Base-by-base conservation (phyloP, 768 basidiomycete genomes). In the Coprinopsis strossmayeri region DNA sequence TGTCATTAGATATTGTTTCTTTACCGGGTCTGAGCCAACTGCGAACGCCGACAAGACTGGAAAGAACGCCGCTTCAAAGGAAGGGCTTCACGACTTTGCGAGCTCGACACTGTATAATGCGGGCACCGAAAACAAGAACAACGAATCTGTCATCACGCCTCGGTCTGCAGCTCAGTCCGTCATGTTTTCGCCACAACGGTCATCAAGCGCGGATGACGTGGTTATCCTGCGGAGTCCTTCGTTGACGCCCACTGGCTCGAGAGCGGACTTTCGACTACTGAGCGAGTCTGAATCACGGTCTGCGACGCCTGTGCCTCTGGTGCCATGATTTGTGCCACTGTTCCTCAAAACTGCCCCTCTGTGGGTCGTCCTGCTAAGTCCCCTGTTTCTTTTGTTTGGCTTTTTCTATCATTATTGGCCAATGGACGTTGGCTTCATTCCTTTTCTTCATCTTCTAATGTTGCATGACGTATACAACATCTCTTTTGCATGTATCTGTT, bases 1-100 rank as follows among this genome's bases (percentile, higher is more conserved):
- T 10, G 17, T 7, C 9, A 20, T 34, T 45, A 90, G 87, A 56
- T 89, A 84, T 63, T 90, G 87, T 68, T 90, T 89, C 66, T 90
- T 78, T 64, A 89, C 87, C 2, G 87, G 87, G 1, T 56, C 71
- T 2, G 76, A 71, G 27, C 80, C 26, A 79, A 74, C 56, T 65
- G 84, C 10, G 78, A 79, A 51, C 18, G 61, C 71, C 20, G 61
- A 66, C 28, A 52, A 60, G 24, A 66, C 62, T 49, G n/a, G n/a
- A n/a, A n/a, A n/a, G n/a, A n/a, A 71, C 54, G 38, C 63, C 53
- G 45, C 59, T 59, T 53, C 70, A 55, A 28, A 51, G 42, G 0
- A 15, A 45, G 17, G 50, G 38, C 28, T 18, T 26, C 30, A 26
- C 52, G 41, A 59, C 44, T 45, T 54, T 57, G 26, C 47, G 30